Percentiles rank a stretch among this genome's conserved stretches.
Conservation (phyloP, 306 rosid species). For the Biancaea sappan region DNA sequence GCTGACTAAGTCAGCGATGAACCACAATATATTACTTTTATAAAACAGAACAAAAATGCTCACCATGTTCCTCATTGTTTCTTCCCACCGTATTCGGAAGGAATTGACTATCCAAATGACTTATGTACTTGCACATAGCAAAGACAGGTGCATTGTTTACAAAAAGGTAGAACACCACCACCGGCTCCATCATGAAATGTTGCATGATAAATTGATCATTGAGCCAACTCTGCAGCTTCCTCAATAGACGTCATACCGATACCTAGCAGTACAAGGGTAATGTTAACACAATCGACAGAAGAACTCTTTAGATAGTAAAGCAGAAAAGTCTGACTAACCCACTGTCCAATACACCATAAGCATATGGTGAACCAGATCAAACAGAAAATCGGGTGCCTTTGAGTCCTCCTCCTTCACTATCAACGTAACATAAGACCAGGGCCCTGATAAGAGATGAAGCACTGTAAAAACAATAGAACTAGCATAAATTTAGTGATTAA, state of each 20-base stretch:
- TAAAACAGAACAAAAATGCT: not conserved
- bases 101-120: not conserved
- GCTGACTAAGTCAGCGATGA: not conserved
- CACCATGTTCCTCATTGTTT: not conserved
- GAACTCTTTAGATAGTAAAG: not conserved
- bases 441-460: slow-evolving; percentile 57
- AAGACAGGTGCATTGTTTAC: no score
- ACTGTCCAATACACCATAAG: slow-evolving; percentile 85
- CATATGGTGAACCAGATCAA: slow-evolving; percentile 97
- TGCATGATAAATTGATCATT: slow-evolving; percentile 86
- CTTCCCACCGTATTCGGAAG: not conserved
- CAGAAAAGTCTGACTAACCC: slow-evolving; percentile 53
- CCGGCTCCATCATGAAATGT: slow-evolving; percentile 95
- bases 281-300: slow-evolving; percentile 21
- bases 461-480: not conserved
- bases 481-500: slow-evolving; percentile 3
- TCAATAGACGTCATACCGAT: slow-evolving; percentile 70
- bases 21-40: not conserved
- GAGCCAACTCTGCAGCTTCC: slow-evolving; percentile 84
- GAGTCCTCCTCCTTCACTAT: slow-evolving; percentile 95
- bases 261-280: slow-evolving; percentile 46
- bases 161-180: slow-evolving; percentile 96
- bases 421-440: slow-evolving; percentile 92
- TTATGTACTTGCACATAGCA: no score
- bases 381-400: slow-evolving; percentile 91